A percentile compares a stretch with the other conserved stretches of the same genome.
Conservation (phyloP, 805 yeast genomes). For the Myxozyma melibiosi region DNA sequence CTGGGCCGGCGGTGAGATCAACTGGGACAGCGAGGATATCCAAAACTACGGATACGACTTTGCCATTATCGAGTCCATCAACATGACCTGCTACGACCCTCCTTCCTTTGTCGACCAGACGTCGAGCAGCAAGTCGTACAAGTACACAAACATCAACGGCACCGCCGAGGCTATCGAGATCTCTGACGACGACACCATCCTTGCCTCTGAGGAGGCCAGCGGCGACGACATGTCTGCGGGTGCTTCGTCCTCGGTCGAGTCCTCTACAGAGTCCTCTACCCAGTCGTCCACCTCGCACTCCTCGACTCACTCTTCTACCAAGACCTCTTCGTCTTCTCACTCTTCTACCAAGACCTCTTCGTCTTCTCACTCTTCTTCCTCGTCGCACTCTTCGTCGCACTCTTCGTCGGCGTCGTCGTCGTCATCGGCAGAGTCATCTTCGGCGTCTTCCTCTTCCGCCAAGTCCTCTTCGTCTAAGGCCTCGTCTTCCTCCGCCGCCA, state of each 20-base stretch:
- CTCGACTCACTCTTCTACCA: slow-evolving; percentile 12
- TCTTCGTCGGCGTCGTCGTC: slow-evolving; percentile 2
- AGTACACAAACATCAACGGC: slow-evolving; percentile 54
- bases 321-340: slow-evolving; percentile 14
- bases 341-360: neutral
- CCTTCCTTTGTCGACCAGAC: slow-evolving; percentile 56
- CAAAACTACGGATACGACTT: slow-evolving; percentile 78
- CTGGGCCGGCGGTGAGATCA: slow-evolving; percentile 80
- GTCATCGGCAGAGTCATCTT: neutral
- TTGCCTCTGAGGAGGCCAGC: slow-evolving; percentile 62
- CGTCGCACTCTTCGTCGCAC: neutral
- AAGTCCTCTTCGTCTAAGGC: neutral
- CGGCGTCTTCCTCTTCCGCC: neutral
- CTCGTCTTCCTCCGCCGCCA: slow-evolving; percentile 3
- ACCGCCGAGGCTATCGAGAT: slow-evolving; percentile 58
- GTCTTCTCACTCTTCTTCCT: neutral
- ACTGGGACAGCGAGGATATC: slow-evolving; percentile 81
- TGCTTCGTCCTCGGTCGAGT: slow-evolving; percentile 31
- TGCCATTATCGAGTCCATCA: slow-evolving; percentile 60
- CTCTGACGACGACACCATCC: slow-evolving; percentile 61
- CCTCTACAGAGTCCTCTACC: slow-evolving; percentile 23
- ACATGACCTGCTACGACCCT: slow-evolving; percentile 70
- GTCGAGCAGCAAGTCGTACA: slow-evolving; percentile 53
- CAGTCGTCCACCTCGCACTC: slow-evolving; percentile 17
- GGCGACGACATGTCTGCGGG: slow-evolving; percentile 63